A percentile compares a stretch with the other conserved stretches of the same genome.
Evolutionary conservation across 139 green algal species (phyloP).

Genomic region (Chlamydomonas sphaeroides): DNA sequence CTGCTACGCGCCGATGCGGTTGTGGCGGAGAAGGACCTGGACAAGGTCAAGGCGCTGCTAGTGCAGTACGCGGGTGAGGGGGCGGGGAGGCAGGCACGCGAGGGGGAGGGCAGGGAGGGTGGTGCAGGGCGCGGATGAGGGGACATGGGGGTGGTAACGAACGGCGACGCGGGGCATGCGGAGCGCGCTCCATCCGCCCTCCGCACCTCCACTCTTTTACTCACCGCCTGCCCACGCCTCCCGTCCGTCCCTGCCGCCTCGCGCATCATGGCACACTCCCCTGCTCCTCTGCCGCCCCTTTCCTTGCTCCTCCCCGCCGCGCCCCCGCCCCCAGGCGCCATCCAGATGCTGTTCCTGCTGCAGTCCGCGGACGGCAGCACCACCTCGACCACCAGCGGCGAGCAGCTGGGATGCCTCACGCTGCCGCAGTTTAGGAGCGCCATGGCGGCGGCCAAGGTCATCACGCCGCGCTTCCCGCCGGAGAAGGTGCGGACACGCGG

Average conservation of each 20-base stretch:
- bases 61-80: conserved; percentile 62
- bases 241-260: too few relatives aligned
- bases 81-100: background rate
- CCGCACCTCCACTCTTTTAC: too few relatives aligned
- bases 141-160: too few relatives aligned
- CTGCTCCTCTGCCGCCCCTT: too few relatives aligned
- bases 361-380: conserved; percentile 60
- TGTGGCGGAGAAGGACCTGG: conserved; percentile 61
- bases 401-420: conserved; percentile 66
- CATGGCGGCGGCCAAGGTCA: conserved; percentile 52
- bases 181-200: too few relatives aligned
- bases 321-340: conserved; percentile 32
- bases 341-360: conserved; percentile 74
- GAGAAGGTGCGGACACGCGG: too few relatives aligned
- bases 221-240: too few relatives aligned
- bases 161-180: too few relatives aligned
- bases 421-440: conserved; percentile 71
- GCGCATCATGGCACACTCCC: too few relatives aligned
- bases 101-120: background rate
- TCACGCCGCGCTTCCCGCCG: conserved; percentile 51
- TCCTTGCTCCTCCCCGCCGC: background rate
- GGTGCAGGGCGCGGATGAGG: too few relatives aligned
- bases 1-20: conserved; percentile 46
- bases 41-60: conserved; percentile 63
- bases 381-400: conserved; percentile 49